Conservation (phyloP, 352 stramenopile genomes). For the Globisporangium nunn region DNA sequence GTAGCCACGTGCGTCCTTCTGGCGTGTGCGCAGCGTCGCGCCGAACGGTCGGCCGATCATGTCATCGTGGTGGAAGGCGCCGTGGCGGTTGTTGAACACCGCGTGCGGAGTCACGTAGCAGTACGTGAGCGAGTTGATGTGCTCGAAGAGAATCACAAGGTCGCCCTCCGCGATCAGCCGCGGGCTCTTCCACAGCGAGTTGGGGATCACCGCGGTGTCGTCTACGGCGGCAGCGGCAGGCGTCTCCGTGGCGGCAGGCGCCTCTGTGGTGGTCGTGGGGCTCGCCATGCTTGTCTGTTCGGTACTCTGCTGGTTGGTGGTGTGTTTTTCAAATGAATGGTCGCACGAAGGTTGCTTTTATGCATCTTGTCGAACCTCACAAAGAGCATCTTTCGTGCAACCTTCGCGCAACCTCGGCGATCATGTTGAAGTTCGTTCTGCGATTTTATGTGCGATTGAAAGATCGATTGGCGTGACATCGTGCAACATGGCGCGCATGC, state of each 20-base stretch:
- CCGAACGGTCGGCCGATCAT: conserved; percentile 89
- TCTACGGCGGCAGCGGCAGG: not conserved
- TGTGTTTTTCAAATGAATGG: not conserved
- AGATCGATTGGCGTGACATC: too few species aligned
- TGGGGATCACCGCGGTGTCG: conserved; percentile 26
- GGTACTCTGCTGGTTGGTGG: not conserved
- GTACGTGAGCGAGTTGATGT: conserved; percentile 93
- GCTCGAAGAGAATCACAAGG: conserved; percentile 98
- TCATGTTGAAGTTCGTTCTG: not conserved
- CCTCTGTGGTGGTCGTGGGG: not conserved
- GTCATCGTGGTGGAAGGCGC: conserved; percentile 96
- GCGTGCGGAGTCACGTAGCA: conserved; percentile 88
- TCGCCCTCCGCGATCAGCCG: conserved; percentile 62
- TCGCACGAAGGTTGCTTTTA: not conserved
- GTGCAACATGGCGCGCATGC: too few species aligned
- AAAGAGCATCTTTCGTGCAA: too few species aligned
- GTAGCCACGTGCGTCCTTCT: conserved; percentile 76
- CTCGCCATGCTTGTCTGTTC: not conserved
- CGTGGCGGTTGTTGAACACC: conserved; percentile 95
- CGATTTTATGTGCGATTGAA: too few species aligned
- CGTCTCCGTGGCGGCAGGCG: not conserved
- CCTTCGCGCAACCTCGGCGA: not conserved
- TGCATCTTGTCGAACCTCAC: too few species aligned
- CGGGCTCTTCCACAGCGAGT: conserved; percentile 61
- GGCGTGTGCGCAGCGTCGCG: conserved; percentile 59